Base-by-base conservation (phyloP, 768 basidiomycete species). In the Rhodotorula sphaerocarpa region DNA sequence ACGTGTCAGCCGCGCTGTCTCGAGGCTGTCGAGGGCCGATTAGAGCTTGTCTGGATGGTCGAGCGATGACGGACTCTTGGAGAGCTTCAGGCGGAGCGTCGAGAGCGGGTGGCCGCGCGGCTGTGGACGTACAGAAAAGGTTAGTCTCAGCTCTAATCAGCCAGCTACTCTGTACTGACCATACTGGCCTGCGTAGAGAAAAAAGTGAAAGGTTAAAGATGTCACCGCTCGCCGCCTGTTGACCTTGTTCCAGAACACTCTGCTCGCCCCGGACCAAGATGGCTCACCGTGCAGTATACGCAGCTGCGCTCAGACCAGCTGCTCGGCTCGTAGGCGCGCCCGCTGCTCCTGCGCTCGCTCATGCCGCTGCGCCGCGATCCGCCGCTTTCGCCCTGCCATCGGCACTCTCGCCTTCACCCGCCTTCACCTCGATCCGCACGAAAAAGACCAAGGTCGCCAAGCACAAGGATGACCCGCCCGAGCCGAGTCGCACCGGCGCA, bases 401-500 rank as follows among this genome's bases (percentile, higher is more conserved):
- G 21, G 2, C 55, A 28, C 52, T 34, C 11, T 25, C 43, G 43
- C 46, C n/a, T n/a, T 28, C 33, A 23, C 23, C 11, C 27, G 6
- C 54, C 20, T 51, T 57, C 55, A 7, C 45, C 30, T 45, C 31
- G 27, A 20, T 62, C 61, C 58, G 63, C 39, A 42, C 43, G 5
- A 67, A 67, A 52, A 67, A 67, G 58, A 63, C 58, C 21, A 67
- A 67, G 44, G 59, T 56, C 15, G 25, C 44, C 23, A 50, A 55
- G 28, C 43, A 56, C 9, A 57, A 55, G 31, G 59, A 50, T 1
- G 60, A 59, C 1, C 53, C 50, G 23, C 45, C 53, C 18, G 61
- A 59, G 14, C 25, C n/a, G 0, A 44, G 15, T 10, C 46, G 46
- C 20, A 55, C 28, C 18, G 52, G 51, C n/a, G 55, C 54, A 50